Evolutionary conservation across 1,284 basidiomycete species (phyloP), one percentile per base, ranked within the genome.

Genomic region (Hypsizygus ulmarius): DNA sequence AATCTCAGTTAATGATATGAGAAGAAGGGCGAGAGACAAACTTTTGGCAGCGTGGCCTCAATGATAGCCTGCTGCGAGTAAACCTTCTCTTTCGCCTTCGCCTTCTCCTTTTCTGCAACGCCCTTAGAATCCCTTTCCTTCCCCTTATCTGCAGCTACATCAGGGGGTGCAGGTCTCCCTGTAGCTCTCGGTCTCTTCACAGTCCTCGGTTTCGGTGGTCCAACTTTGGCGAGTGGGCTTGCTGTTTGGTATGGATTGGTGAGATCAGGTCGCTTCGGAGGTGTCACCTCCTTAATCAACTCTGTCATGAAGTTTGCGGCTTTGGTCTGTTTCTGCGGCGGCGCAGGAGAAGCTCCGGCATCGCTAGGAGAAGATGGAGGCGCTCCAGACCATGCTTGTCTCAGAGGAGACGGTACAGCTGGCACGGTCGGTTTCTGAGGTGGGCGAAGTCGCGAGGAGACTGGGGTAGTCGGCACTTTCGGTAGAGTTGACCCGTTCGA

Each of bases 191-290:
- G 63, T 40, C 69, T 62, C 51, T 62, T 72, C 35, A 51, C 60
- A n/a, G 58, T 53, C 47, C 65, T 62, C 28, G 72, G 65, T 52
- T 74, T 77, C 50, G 75, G 73, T 27, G 66, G 61, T 28, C 63
- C 59, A 5, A 70, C 59, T 71, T 79, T 69, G 11, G 59, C 63
- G 11, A 84, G 74, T 18, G 82, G 82, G 57, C 75, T 81, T 10
- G 79, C 77, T 18, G 75, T 74, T 61, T 87, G 81, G 58, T 88
- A 88, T 0, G 86, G 86, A 59, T 88, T 88, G 37, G 75, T 76
- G 18, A 87, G 70, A 54, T 84, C 84, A 8, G 78, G 75, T 51
- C 73, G 82, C 61, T 77, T 82, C 14, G 74, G 70, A 2, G 81
- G 82, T 0, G 82, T 81, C 3, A 74, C 79, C 53, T 82, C 80